Base-by-base conservation (phyloP, 768 basidiomycete genomes). In the Amanita thiersii region DNA sequence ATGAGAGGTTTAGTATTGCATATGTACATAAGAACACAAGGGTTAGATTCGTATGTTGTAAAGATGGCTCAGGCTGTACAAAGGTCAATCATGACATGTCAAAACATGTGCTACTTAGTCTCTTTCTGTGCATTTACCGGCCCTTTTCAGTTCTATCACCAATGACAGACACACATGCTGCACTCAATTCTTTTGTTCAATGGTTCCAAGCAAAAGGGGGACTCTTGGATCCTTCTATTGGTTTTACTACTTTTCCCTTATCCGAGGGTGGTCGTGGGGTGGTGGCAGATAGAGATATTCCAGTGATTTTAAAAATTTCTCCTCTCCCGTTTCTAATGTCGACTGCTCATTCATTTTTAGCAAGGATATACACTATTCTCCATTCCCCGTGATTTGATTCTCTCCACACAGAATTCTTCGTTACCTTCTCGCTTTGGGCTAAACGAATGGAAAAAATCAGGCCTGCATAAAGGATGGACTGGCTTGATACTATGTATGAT, bases 401-500 rank as follows among this genome's bases (percentile, higher is more conserved):
- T 99, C 7, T 89, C 90, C 0, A 81, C 79, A 4, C 74, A 78
- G 19, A 92, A 88, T 2, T 89, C 84, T 1, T 41, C 59, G 1
- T 71, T 98, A 1, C 80, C 79, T 1, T 39, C 57, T 11, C 64
- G 67, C 2, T 68, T 97, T 34, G 79, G 83, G 12, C 38, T 61
- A 5, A 66, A 69, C 8, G 72, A 70, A 21, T 97, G 92, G 92
- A 75, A 64, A 48, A 59, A 57, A 17, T 58, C 65, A 43, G 60
- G 64, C 14, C 58, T 97, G 44, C 68, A 81, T 38, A 61, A 73
- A 43, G 81, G 90, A 5, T 99, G 96, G 96, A 66, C 73, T 1
- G 84, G 85, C 2, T 63, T 97, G 33, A 97, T 99, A 45, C 66
- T 98, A 28, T 87, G 82, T 48, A 84, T 99, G 80, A 89, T 98